Base-by-base conservation (phyloP, 2,329 filamentous ascomycete genomes). In the Aspergillus chevalieri region DNA sequence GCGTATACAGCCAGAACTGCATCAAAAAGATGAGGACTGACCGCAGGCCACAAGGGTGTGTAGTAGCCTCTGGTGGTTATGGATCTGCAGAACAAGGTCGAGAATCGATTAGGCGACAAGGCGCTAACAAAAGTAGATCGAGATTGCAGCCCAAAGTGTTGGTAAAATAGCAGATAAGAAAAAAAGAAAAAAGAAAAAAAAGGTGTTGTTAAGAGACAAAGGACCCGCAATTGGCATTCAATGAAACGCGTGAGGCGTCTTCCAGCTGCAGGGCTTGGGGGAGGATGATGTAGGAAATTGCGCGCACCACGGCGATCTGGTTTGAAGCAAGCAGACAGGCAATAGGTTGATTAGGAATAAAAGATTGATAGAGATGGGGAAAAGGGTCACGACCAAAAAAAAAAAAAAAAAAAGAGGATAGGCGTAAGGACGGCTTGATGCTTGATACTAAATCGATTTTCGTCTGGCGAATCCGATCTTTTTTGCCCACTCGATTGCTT, bases 81-180 rank as follows among this genome's bases (percentile, higher is more conserved):
- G 57, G 54, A 30, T 30, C 26, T 30, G 4, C 26, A 30, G 9
- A 30, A 30, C 3, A 28, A 50, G 47, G 47, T 43, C 44, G 53
- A 49, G 51, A 44, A 44, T 48, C 47, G 47, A 52, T 54, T 61
- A 60, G 61, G 61, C 58, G 54, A 54, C 57, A 58, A 58, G 56
- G 54, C 61, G 58, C 62, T 59, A 62, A 55, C 44, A 54, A 52
- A 50, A 43, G 48, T 46, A 48, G 51, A 56, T 52, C 21, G 43
- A 54, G 42, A 38, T 43, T 41, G 38, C 12, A 36, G 44, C 44
- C 34, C 34, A 41, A 46, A n/a, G 15, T n/a, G 41, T 21, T 21
- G 21, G 14, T n/a, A 43, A 12, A 17, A 43, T n/a, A 14, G 21
- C 7, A 43, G 14, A 17, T 39, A 46, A 36, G 21, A 44, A 43